Evolutionary conservation across 805 yeast genomes (phyloP).

Genomic region (Starmerella kuoi): DNA sequence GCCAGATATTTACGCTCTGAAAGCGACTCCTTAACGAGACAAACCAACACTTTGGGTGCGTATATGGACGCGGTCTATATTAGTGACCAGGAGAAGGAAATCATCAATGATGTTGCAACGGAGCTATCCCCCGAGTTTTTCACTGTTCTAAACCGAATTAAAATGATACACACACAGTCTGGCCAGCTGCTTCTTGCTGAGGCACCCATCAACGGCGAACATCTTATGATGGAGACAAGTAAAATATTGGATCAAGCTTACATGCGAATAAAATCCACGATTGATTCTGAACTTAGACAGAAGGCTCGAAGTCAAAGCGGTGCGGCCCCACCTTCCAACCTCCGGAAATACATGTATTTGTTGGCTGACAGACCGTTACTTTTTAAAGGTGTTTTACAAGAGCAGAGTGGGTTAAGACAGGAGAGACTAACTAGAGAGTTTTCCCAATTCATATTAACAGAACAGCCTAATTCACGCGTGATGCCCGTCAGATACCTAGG

Average conservation of each 20-base stretch:
- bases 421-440: constrained; percentile 56
- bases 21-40: constrained; percentile 18
- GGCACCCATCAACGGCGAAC: constrained; percentile 38
- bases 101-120: constrained; percentile 31
- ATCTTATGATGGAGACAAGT: constrained; percentile 26
- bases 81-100: constrained; percentile 57
- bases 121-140: constrained; percentile 44
- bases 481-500: constrained; percentile 78
- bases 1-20: constrained; percentile 23
- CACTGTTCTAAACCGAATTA: constrained; percentile 45
- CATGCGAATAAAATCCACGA: constrained; percentile 39
- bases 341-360: constrained; percentile 18
- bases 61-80: constrained; percentile 50
- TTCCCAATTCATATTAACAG: constrained; percentile 30
- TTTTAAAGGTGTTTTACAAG: constrained; percentile 48
- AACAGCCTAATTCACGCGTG: constrained; percentile 34
- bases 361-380: constrained; percentile 30
- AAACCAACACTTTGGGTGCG: constrained; percentile 25
- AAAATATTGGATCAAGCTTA: constrained; percentile 41
- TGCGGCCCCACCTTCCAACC: not conserved
- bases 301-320: not conserved
- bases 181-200: constrained; percentile 49
- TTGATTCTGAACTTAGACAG: constrained; percentile 26
- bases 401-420: constrained; percentile 59
- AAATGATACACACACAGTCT: constrained; percentile 53